phyloP scores from a whole-genome alignment of 768 basidiomycete genomes.

The Naematelia encephala region DNA sequence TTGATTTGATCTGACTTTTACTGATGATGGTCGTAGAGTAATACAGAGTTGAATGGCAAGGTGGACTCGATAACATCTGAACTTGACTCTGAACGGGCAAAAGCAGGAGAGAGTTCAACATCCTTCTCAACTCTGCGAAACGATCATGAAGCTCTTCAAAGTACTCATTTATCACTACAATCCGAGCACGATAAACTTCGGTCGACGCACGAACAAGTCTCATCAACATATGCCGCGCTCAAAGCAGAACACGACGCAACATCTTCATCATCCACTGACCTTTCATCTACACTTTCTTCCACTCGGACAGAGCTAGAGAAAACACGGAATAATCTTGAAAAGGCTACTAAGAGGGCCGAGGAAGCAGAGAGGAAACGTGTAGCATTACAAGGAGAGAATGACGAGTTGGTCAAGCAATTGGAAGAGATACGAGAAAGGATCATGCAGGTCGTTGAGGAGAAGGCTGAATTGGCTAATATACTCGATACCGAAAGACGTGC shows the following conservation, averaged over 20 bases:
- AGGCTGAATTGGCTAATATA: conserved; percentile 8
- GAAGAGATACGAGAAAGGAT: conserved; percentile 48
- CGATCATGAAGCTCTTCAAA: background rate
- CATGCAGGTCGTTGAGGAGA: conserved; percentile 45
- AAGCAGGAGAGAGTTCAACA: background rate
- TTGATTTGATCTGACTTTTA: background rate
- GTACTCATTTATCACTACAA: background rate
- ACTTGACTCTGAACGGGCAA: background rate
- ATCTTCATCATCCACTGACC: conserved; percentile 8
- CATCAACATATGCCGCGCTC: conserved; percentile 8
- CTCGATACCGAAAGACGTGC: conserved; percentile 6
- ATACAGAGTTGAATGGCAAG: conserved; percentile 16
- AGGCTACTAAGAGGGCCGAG: conserved; percentile 35
- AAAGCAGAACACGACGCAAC: conserved; percentile 12
- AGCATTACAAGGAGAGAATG: conserved; percentile 45
- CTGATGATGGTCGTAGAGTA: background rate
- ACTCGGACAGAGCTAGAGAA: conserved; percentile 20
- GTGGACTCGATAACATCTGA: background rate
- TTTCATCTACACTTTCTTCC: background rate
- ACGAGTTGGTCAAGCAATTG: conserved; percentile 41
- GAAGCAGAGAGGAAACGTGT: conserved; percentile 33
- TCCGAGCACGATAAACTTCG: conserved; percentile 9
- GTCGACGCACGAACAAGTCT: conserved; percentile 9
- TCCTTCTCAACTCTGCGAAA: background rate
- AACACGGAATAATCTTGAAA: conserved; percentile 15